Conservation (phyloP, 2,329 filamentous ascomycete genomes). For the Cladosporium cucumerinum region DNA sequence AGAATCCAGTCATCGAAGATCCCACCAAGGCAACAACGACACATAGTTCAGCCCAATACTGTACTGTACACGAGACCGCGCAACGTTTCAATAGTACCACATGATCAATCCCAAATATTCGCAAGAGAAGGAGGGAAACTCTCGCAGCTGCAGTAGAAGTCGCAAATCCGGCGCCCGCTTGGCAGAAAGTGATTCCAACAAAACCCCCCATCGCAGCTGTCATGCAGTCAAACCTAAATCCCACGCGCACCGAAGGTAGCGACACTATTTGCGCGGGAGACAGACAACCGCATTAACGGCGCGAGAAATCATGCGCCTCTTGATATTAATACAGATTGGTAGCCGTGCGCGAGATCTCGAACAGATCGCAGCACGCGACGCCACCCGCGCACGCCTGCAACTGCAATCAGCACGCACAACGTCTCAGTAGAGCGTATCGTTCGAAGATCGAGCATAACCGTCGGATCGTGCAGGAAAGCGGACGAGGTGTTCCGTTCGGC, state of each 20-base stretch:
- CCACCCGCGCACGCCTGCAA: background rate
- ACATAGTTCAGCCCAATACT: background rate
- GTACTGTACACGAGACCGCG: background rate
- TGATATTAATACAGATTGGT: background rate
- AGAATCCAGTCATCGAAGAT: background rate
- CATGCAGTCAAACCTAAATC: background rate
- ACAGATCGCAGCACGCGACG: background rate
- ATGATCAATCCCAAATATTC: background rate
- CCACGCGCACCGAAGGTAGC: background rate
- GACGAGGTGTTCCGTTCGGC: background rate
- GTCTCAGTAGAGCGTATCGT: background rate
- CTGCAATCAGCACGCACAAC: background rate
- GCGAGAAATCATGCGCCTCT: background rate
- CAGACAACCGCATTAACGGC: background rate
- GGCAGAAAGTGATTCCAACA: background rate
- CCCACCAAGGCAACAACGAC: background rate
- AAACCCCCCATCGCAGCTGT: background rate
- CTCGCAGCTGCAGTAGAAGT: background rate
- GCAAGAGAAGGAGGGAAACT: background rate
- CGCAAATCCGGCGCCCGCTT: background rate
- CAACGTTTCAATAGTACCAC: slow-evolving; percentile 1
- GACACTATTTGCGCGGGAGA: background rate
- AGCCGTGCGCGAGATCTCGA: background rate
- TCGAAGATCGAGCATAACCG: background rate
- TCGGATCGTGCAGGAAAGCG: background rate